phyloP scores from a whole-genome alignment of 1,284 basidiomycete genomes.

The Cerioporus squamosus region DNA sequence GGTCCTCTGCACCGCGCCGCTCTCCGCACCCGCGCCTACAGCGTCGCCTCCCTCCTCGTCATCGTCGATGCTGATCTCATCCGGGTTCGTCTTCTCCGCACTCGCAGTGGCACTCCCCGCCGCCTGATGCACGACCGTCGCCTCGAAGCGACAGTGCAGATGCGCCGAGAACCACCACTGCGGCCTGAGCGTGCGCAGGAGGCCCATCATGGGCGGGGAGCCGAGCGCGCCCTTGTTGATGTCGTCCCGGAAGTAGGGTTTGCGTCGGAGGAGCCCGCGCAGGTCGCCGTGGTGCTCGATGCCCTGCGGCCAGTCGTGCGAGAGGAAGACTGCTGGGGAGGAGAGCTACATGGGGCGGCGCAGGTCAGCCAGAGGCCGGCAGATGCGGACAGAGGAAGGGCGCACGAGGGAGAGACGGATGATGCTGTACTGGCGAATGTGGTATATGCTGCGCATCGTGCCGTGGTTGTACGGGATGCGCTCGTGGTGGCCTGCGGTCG shows the following conservation, averaged over 20 bases:
- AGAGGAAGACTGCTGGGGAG: constrained; percentile 79
- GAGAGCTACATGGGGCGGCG: constrained; percentile 50
- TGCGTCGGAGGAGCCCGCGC: constrained; percentile 68
- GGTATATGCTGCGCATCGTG: constrained; percentile 87
- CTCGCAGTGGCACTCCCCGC: constrained; percentile 38
- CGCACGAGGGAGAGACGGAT: constrained; percentile 79
- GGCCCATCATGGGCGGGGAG: constrained; percentile 85
- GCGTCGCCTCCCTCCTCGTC: constrained; percentile 32
- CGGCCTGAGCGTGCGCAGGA: constrained; percentile 79
- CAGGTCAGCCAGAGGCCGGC: background rate
- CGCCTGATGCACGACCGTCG: constrained; percentile 61
- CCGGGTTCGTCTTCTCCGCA: constrained; percentile 37
- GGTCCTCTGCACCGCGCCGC: constrained; percentile 30
- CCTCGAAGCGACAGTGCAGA: constrained; percentile 86
- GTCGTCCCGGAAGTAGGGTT: constrained; percentile 85
- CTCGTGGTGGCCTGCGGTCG: constrained; percentile 69
- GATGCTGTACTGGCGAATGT: constrained; percentile 88
- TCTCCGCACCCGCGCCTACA: background rate
- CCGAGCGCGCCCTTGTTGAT: constrained; percentile 77
- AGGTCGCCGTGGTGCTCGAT: constrained; percentile 87
- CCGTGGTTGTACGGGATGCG: constrained; percentile 70
- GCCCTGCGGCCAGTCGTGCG: constrained; percentile 95
- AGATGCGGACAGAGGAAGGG: constrained; percentile 12
- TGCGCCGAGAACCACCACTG: constrained; percentile 97
- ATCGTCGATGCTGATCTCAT: constrained; percentile 44